phyloP scores from a whole-genome alignment of 441 rosid genomes.

The Melastoma candidum region DNA sequence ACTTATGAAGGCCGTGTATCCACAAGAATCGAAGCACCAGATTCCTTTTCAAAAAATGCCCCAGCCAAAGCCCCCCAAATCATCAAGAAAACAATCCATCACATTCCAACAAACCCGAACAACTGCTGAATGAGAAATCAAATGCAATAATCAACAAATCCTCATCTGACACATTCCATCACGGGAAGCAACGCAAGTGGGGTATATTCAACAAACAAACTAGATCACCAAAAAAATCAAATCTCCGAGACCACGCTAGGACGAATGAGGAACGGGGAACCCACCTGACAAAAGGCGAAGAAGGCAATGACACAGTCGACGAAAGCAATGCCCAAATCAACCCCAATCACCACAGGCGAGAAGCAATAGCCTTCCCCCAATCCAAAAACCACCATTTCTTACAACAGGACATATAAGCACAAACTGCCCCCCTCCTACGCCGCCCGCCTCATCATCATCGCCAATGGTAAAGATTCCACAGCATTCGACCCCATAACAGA shows the following conservation, averaged over 20 bases:
- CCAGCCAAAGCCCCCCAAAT: no score
- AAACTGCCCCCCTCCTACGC: not conserved
- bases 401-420: no score
- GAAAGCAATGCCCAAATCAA: slow-evolving; percentile 38
- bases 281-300: slow-evolving; percentile 49
- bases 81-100: no score
- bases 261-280: slow-evolving; percentile 3
- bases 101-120: no score
- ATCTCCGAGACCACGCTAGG: not conserved
- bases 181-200: no score
- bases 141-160: no score
- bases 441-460: not conserved
- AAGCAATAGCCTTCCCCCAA: slow-evolving; percentile 26
- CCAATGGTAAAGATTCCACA: not conserved
- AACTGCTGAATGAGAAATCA: no score
- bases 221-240: not conserved
- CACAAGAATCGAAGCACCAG: no score
- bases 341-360: slow-evolving; percentile 24
- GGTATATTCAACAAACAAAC: not conserved
- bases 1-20: no score
- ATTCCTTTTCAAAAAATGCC: no score
- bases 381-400: slow-evolving; percentile 22
- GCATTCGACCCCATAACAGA: no score
- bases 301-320: slow-evolving; percentile 37
- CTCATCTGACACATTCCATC: no score